phyloP scores from a whole-genome alignment of 805 yeast species.

The Yueomyces sinensis region DNA sequence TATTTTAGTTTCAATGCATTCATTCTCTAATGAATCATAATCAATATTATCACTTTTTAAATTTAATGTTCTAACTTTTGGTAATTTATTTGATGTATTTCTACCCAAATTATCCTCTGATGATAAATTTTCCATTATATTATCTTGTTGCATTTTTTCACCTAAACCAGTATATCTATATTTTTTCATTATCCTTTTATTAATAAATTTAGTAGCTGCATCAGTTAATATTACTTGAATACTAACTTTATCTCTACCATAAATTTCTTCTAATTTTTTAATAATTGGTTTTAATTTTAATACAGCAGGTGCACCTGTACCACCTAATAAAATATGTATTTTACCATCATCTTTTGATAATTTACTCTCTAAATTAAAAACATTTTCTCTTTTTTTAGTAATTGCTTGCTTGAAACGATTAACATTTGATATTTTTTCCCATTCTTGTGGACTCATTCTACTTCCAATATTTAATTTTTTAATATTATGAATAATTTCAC shows the following conservation, averaged over 20 bases:
- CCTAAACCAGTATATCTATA: neutral
- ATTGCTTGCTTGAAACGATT: neutral
- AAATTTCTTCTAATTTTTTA: slow-evolving; percentile 68
- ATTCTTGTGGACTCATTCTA: too few species aligned
- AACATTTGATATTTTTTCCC: neutral
- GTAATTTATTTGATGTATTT: slow-evolving; percentile 8
- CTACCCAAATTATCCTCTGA: neutral
- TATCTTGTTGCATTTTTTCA: neutral
- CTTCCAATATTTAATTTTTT: too few species aligned
- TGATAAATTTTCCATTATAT: neutral
- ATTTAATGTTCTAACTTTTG: neutral
- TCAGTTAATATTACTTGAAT: slow-evolving; percentile 80
- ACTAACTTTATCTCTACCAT: slow-evolving; percentile 58
- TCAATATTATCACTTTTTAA: neutral
- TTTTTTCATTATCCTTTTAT: neutral
- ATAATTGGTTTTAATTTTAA: slow-evolving; percentile 68
- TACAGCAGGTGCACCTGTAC: slow-evolving; percentile 81
- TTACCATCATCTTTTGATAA: slow-evolving; percentile 77
- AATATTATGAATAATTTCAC: slow-evolving; percentile 6
- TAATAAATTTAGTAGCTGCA: slow-evolving; percentile 66
- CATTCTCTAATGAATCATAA: neutral
- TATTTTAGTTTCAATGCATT: neutral
- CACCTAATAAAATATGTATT: slow-evolving; percentile 72
- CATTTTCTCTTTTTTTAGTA: slow-evolving; percentile 27
- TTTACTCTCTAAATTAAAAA: slow-evolving; percentile 44